phyloP scores from a whole-genome alignment of 2,329 filamentous ascomycete species.

The Epichloe baconii region DNA sequence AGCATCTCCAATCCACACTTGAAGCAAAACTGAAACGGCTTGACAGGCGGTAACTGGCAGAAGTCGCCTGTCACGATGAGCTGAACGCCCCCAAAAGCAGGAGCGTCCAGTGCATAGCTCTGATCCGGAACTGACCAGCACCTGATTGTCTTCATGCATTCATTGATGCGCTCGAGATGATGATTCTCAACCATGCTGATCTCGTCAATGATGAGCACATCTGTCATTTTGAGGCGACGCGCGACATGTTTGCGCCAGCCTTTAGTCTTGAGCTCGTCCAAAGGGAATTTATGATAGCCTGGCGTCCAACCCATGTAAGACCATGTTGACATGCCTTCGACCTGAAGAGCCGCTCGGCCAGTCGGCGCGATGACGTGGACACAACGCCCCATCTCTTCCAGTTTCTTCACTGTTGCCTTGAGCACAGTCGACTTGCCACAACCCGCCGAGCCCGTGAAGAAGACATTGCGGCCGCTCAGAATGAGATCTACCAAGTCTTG shows the following conservation, averaged over 20 bases:
- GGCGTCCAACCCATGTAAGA: slow-evolving; percentile 44
- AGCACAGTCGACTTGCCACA: slow-evolving; percentile 17
- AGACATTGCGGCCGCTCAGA: slow-evolving; percentile 39
- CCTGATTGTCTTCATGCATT: slow-evolving; percentile 18
- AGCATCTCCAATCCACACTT: slow-evolving; percentile 7
- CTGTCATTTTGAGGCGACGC: slow-evolving; percentile 26
- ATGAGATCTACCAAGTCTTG: slow-evolving; percentile 28
- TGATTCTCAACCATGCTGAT: slow-evolving; percentile 51
- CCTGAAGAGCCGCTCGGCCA: slow-evolving; percentile 42
- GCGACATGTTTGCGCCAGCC: slow-evolving; percentile 6
- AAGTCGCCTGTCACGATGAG: slow-evolving; percentile 32
- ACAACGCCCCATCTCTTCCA: slow-evolving; percentile 2
- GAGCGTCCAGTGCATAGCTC: not conserved
- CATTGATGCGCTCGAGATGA: slow-evolving; percentile 13
- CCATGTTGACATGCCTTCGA: slow-evolving; percentile 43
- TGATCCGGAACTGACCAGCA: not conserved
- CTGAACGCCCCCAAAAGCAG: slow-evolving; percentile 15
- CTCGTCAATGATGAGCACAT: slow-evolving; percentile 52
- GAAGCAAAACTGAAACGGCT: slow-evolving; percentile 29
- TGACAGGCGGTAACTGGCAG: slow-evolving; percentile 46
- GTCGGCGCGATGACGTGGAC: slow-evolving; percentile 47
- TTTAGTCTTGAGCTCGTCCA: not conserved
- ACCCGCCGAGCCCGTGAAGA: slow-evolving; percentile 51
- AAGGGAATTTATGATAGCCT: not conserved
- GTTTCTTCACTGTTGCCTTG: slow-evolving; percentile 9